These are phyloP conservation scores for Grosmannia clavigera DNA, from an alignment of 2,329 filamentous ascomycete genomes.

Conservation along the genomic window DNA sequence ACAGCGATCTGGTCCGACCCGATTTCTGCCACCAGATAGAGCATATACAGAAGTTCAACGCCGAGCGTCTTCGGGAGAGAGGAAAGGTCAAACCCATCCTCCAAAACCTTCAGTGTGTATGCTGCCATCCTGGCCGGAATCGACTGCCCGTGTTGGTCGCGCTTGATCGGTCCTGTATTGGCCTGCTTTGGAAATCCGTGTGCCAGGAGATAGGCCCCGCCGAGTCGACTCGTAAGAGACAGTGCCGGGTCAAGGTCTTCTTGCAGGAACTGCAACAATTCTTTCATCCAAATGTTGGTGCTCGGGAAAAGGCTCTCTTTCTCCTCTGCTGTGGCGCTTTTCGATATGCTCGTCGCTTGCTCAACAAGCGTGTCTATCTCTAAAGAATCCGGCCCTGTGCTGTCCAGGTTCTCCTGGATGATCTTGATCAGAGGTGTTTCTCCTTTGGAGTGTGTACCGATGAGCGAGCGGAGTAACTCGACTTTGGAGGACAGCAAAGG, in stretches of 20 bases:
- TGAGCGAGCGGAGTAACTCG: conserved; percentile 27
- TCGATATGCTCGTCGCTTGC: conserved; percentile 30
- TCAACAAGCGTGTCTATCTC: conserved; percentile 41
- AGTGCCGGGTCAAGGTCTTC: conserved; percentile 47
- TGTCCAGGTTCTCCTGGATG: conserved; percentile 42
- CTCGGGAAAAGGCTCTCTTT: conserved; percentile 49
- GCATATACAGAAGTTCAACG: conserved; percentile 37
- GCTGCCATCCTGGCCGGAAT: conserved; percentile 63
- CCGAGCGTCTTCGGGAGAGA: conserved; percentile 28
- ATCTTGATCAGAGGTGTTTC: conserved; percentile 35
- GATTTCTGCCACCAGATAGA: conserved; percentile 38
- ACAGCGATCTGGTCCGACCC: conserved; percentile 41
- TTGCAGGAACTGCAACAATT: conserved; percentile 44
- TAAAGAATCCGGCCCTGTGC: conserved; percentile 34
- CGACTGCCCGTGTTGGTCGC: conserved; percentile 60
- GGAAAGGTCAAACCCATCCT: conserved; percentile 25
- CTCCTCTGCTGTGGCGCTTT: conserved; percentile 11
- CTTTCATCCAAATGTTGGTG: conserved; percentile 49
- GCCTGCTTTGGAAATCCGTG: conserved; percentile 4
- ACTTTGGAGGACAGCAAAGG: conserved; percentile 26
- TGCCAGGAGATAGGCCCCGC: conserved; percentile 54
- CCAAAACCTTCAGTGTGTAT: conserved; percentile 51
- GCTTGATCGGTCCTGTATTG: conserved; percentile 20
- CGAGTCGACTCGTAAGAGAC: conserved; percentile 60
- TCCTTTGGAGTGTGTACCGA: conserved; percentile 30